A percentile compares a stretch with the other conserved stretches of the same genome.
Evolutionary conservation across 2,329 filamentous ascomycete genomes (phyloP).

Genomic region (Alternaria ethzedia): DNA sequence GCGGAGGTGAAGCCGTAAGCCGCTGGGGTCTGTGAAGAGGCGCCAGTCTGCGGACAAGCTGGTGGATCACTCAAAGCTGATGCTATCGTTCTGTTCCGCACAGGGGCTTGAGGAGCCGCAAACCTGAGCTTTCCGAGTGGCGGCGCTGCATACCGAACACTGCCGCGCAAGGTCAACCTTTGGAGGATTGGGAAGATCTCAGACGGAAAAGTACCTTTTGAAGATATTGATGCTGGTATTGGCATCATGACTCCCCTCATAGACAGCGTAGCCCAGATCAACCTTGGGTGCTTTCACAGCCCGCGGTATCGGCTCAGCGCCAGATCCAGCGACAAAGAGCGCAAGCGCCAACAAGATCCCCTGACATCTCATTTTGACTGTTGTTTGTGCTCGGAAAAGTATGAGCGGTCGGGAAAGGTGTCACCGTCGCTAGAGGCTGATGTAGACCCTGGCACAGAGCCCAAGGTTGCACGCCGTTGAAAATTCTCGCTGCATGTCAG

Average conservation of each 20-base stretch:
- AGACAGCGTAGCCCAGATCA: conserved; percentile 42
- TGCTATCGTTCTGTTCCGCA: conserved; percentile 48
- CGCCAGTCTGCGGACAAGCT: conserved; percentile 42
- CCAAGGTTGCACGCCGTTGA: background rate
- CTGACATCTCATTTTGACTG: background rate
- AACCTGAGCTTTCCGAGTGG: conserved; percentile 60
- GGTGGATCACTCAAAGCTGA: conserved; percentile 54
- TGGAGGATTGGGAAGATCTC: background rate
- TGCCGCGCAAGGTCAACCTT: conserved; percentile 5
- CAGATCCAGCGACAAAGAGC: conserved; percentile 21
- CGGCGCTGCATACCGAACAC: conserved; percentile 59
- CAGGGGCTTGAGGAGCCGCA: conserved; percentile 57
- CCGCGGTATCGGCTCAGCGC: conserved; percentile 31
- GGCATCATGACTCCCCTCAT: conserved; percentile 35
- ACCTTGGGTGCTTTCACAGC: conserved; percentile 32
- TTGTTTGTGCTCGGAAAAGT: background rate
- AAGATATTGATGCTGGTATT: conserved; percentile 37
- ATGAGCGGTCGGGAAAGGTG: background rate
- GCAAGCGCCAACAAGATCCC: conserved; percentile 22
- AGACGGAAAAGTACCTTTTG: conserved; percentile 32
- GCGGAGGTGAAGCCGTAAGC: conserved; percentile 41
- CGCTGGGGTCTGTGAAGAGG: conserved; percentile 31
- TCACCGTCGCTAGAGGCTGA: background rate
- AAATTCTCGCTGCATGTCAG: background rate
- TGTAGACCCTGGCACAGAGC: background rate